These are phyloP conservation scores for Acacia acuminata DNA, from an alignment of 306 rosid species.

Conservation along the genomic window DNA sequence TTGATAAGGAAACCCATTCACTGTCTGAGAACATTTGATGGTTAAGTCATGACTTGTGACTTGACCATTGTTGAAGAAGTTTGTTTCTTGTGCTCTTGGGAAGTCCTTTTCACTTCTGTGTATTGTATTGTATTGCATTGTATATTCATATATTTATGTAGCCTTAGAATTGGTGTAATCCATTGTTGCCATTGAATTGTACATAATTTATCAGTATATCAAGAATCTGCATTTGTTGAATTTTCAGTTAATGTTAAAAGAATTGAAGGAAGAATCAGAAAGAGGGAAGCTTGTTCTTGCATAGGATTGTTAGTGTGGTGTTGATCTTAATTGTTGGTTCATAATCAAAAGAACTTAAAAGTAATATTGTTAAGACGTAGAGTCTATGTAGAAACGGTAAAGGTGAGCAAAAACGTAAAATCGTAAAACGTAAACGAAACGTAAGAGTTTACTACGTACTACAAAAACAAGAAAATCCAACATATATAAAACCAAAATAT, in stretches of 20 bases:
- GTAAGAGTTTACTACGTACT: too few relatives aligned
- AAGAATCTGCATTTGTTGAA: slow-evolving; percentile 23
- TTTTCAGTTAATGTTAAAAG: slow-evolving; percentile 5
- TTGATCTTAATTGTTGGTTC: background rate
- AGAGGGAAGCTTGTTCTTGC: background rate
- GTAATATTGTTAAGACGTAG: too few relatives aligned
- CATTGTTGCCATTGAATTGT: slow-evolving; percentile 19
- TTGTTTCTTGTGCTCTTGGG: slow-evolving; percentile 32
- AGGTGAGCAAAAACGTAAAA: too few relatives aligned
- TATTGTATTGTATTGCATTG: too few relatives aligned
- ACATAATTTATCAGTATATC: slow-evolving; percentile 18
- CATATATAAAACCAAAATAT: too few relatives aligned
- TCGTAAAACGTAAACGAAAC: too few relatives aligned
- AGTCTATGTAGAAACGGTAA: too few relatives aligned
- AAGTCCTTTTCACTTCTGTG: slow-evolving; percentile 23
- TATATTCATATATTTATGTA: slow-evolving; percentile 30
- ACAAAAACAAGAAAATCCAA: too few relatives aligned
- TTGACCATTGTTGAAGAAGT: slow-evolving; percentile 15
- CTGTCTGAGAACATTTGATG: slow-evolving; percentile 36
- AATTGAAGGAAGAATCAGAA: background rate
- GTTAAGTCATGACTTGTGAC: slow-evolving; percentile 22
- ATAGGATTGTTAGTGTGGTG: background rate
- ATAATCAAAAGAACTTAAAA: too few relatives aligned
- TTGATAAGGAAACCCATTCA: slow-evolving; percentile 42
- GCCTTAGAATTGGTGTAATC: slow-evolving; percentile 24